Conservation (phyloP, 2,329 filamentous ascomycete species). For the Penicillium sp. region DNA sequence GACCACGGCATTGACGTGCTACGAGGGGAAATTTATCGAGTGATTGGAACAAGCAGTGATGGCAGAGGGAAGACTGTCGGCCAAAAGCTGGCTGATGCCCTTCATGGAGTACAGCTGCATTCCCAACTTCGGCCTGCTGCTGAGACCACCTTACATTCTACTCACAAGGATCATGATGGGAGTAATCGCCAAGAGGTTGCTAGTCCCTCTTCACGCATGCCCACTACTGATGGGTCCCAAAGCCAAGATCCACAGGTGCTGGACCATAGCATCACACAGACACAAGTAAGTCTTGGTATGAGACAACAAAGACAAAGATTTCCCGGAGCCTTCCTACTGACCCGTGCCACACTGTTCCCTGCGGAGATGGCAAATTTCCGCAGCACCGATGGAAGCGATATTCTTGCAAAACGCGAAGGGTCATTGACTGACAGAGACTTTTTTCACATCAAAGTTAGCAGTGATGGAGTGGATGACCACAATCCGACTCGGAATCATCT, state of each 20-base stretch:
- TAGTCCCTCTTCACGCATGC: not conserved
- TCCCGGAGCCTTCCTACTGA: not conserved
- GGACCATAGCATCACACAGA: not conserved
- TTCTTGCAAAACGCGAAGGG: not conserved
- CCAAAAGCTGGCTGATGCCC: slow-evolving; percentile 23
- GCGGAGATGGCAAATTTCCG: not conserved
- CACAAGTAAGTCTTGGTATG: not conserved
- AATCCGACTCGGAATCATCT: not conserved
- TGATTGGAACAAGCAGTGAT: not conserved
- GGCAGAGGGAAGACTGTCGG: slow-evolving; percentile 26
- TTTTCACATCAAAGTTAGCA: not conserved
- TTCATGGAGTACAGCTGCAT: slow-evolving; percentile 6
- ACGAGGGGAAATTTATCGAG: not conserved
- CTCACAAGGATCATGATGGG: not conserved
- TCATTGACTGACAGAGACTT: not conserved
- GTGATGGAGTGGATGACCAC: not conserved
- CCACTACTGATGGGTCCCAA: not conserved
- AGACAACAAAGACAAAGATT: not conserved
- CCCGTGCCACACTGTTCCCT: not conserved
- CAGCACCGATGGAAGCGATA: not conserved
- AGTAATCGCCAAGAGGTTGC: not conserved
- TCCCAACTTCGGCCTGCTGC: not conserved
- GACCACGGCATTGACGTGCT: not conserved
- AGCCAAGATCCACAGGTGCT: not conserved
- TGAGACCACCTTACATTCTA: not conserved